A percentile compares a stretch with the other conserved stretches of the same genome.
Evolutionary conservation across 1,284 basidiomycete genomes (phyloP).

Genomic region (Polyporus tsugae): DNA sequence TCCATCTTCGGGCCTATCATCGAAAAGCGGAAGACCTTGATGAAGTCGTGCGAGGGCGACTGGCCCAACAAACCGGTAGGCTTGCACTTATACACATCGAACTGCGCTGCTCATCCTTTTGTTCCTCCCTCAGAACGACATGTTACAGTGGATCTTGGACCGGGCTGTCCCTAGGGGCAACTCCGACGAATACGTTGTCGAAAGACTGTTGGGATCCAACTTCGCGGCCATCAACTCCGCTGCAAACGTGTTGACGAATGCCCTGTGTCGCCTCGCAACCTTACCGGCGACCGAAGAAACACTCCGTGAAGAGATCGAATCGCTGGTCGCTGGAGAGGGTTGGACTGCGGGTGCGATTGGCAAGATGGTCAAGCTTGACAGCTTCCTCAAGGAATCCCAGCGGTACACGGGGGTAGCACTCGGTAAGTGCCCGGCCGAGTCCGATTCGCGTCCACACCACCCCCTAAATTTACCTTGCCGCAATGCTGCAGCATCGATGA

Average conservation of each 20-base stretch:
- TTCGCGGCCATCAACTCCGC: constrained; percentile 25
- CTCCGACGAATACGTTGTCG: not conserved
- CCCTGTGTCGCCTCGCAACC: constrained; percentile 51
- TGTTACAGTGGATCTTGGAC: constrained; percentile 1
- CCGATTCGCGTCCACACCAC: too few relatives aligned
- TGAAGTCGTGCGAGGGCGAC: not conserved
- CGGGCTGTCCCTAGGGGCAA: not conserved
- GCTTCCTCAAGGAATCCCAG: constrained; percentile 59
- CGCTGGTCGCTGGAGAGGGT: constrained; percentile 42
- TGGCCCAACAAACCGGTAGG: not conserved
- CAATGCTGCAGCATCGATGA: constrained; percentile 20
- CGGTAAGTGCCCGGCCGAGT: constrained; percentile 15
- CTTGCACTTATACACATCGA: not conserved
- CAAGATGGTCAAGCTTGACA: constrained; percentile 59
- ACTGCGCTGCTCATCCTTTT: not conserved
- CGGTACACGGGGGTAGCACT: constrained; percentile 45
- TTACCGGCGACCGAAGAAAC: constrained; percentile 48
- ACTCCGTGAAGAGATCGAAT: constrained; percentile 55
- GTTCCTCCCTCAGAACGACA: not conserved
- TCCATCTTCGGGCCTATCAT: not conserved
- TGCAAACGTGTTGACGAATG: constrained; percentile 37
- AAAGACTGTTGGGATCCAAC: not conserved
- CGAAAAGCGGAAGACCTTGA: not conserved
- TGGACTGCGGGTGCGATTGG: constrained; percentile 54
- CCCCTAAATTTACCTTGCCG: not conserved